phyloP scores from a whole-genome alignment of 2,329 filamentous ascomycete genomes.

The Tolypocladium ovalisporum region DNA sequence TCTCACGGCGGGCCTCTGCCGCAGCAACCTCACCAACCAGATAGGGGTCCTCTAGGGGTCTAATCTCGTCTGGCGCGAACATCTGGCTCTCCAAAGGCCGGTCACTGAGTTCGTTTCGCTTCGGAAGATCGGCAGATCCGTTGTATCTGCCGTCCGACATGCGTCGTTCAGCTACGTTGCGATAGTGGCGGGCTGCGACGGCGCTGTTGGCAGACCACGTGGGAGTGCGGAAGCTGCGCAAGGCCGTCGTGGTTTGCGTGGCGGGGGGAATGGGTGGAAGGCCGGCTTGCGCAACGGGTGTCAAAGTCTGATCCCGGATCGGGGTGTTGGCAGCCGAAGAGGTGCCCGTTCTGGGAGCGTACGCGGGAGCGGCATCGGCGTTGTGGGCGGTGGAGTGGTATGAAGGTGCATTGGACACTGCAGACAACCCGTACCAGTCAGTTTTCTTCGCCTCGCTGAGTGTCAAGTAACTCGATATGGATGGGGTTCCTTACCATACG shows the following conservation, averaged over 20 bases:
- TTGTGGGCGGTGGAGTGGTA: conserved; percentile 47
- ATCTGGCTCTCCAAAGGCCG: neutral
- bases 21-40: conserved; percentile 58
- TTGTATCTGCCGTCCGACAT: conserved; percentile 30
- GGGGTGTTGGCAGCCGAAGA: conserved; percentile 2
- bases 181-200: conserved; percentile 49
- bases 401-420: conserved; percentile 54
- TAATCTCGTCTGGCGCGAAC: conserved; percentile 9
- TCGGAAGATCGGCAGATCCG: conserved; percentile 15
- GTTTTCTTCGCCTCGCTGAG: neutral
- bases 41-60: conserved; percentile 55
- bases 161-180: conserved; percentile 53
- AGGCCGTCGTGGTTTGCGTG: conserved; percentile 26
- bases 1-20: conserved; percentile 40
- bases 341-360: conserved; percentile 26
- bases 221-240: conserved; percentile 44
- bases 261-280: conserved; percentile 39
- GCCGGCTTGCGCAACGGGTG: conserved; percentile 25
- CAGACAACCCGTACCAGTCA: neutral
- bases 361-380: conserved; percentile 37
- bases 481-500: conserved; percentile 41
- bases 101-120: conserved; percentile 5
- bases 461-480: too few species aligned
- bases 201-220: conserved; percentile 46
- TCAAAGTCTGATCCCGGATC: conserved; percentile 11